phyloP scores from a whole-genome alignment of 129 eudicot genomes.

The Oenanthe sinensis region DNA sequence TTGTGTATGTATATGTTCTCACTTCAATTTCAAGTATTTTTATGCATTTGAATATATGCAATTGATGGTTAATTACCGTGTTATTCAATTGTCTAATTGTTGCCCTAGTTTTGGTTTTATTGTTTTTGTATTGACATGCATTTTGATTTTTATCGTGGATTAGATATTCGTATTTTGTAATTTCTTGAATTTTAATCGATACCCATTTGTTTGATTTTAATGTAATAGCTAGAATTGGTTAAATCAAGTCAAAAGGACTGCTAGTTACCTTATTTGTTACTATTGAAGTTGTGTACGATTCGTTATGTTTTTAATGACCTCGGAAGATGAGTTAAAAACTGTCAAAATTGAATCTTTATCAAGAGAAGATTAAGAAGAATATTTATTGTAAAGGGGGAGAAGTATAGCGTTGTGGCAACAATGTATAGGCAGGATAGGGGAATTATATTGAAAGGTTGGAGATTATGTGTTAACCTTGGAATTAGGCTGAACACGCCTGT shows the following conservation, averaged over 20 bases:
- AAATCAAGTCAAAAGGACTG: not conserved
- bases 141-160: not conserved
- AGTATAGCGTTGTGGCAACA: not conserved
- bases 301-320: not conserved
- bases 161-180: not conserved
- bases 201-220: not conserved
- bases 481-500: not conserved
- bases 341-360: not conserved
- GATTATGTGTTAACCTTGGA: not conserved
- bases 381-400: not conserved
- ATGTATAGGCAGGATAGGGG: not conserved
- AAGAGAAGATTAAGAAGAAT: not conserved
- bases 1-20: not conserved
- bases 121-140: not conserved
- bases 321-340: not conserved
- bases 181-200: not conserved
- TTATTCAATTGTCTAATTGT: conserved; percentile 11
- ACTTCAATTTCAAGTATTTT: not conserved
- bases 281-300: not conserved
- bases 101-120: conserved; percentile 30
- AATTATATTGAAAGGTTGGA: not conserved
- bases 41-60: not conserved
- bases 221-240: not conserved
- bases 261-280: not conserved
- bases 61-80: conserved; percentile 16